phyloP scores from a whole-genome alignment of 441 rosid genomes.

The Mallotus japonicus region DNA sequence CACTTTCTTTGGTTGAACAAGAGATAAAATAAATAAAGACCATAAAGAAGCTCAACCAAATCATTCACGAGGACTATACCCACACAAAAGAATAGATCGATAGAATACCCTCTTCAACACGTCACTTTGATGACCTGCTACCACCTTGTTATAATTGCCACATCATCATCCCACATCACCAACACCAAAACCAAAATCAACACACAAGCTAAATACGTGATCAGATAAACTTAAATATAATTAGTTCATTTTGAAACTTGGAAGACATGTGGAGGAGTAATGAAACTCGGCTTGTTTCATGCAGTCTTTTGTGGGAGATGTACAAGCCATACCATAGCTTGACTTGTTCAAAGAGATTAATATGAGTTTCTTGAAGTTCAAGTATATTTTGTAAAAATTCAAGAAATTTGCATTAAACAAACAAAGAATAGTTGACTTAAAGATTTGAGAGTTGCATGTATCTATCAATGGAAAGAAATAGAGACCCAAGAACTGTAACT shows the following conservation, averaged over 20 bases:
- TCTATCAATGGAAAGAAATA: slow-evolving; percentile 19
- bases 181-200: slow-evolving; percentile 11
- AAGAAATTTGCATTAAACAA: background rate
- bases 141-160: background rate
- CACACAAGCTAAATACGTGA: slow-evolving; percentile 2
- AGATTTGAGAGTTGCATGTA: background rate
- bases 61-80: slow-evolving; percentile 10
- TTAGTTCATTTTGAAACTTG: too few relatives aligned
- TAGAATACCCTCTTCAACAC: slow-evolving; percentile 5
- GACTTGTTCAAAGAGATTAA: background rate
- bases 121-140: slow-evolving; percentile 14
- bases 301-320: background rate
- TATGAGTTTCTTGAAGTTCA: too few relatives aligned
- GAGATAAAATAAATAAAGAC: background rate
- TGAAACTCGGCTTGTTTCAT: slow-evolving; percentile 1
- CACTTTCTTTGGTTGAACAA: slow-evolving; percentile 8
- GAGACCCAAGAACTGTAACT: background rate
- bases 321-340: too few relatives aligned
- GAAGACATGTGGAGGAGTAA: slow-evolving; percentile 12
- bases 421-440: slow-evolving; percentile 4
- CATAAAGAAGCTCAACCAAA: background rate
- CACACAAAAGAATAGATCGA: background rate
- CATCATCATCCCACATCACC: slow-evolving; percentile 17
- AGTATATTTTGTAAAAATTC: too few relatives aligned
- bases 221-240: background rate